These are phyloP conservation scores for Suillus discolor DNA, from an alignment of 768 basidiomycete genomes.

Conservation along the genomic window DNA sequence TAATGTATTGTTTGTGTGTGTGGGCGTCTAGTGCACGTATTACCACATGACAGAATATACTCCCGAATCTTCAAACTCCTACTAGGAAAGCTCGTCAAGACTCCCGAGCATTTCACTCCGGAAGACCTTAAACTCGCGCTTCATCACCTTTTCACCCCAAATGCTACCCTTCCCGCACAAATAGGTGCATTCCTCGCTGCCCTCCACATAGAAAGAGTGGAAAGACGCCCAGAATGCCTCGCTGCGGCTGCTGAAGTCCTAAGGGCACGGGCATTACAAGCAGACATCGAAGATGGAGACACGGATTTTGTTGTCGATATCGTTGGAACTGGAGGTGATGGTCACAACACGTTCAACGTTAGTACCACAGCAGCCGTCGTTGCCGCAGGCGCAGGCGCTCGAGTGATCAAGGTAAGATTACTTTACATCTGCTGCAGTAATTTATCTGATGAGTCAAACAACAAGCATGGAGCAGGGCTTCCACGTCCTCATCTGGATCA, in stretches of 20 bases:
- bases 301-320: too few species aligned
- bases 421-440: neutral
- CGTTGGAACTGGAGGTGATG: slow-evolving; percentile 41
- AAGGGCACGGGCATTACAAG: too few species aligned
- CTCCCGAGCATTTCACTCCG: slow-evolving; percentile 80
- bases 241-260: slow-evolving; percentile 57
- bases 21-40: neutral
- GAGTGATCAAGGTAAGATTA: slow-evolving; percentile 82
- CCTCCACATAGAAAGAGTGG: slow-evolving; percentile 77
- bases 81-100: slow-evolving; percentile 75
- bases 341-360: slow-evolving; percentile 95
- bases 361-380: slow-evolving; percentile 94
- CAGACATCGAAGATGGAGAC: too few species aligned
- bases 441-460: neutral
- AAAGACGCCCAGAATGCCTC: slow-evolving; percentile 74
- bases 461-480: slow-evolving; percentile 89
- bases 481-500: slow-evolving; percentile 92
- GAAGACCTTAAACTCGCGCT: slow-evolving; percentile 76
- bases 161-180: slow-evolving; percentile 67
- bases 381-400: slow-evolving; percentile 91
- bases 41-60: slow-evolving; percentile 29
- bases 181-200: slow-evolving; percentile 91
- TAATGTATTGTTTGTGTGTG: neutral
- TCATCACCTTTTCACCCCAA: slow-evolving; percentile 70
- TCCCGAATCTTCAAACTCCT: slow-evolving; percentile 70